Evolutionary conservation across 257 asterid species (phyloP).

Genomic region (Gentiana macrophylla): DNA sequence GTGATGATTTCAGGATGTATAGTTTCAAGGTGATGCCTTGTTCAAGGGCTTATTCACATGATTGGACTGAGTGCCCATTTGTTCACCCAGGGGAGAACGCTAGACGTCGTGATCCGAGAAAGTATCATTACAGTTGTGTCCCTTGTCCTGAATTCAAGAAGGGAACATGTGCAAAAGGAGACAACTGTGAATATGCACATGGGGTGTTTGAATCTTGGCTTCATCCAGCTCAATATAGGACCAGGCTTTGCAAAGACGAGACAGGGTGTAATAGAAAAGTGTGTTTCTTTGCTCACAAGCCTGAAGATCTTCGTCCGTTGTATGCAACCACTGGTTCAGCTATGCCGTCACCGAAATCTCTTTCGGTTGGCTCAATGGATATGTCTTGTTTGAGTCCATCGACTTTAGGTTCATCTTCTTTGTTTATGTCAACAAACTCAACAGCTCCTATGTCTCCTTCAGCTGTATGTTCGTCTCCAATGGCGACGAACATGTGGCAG

Average conservation of each 20-base stretch:
- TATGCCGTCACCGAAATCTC: conserved; percentile 66
- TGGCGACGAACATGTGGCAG: conserved; percentile 52
- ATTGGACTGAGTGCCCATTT: conserved; percentile 51
- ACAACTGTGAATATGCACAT: conserved; percentile 76
- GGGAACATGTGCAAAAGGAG: conserved; percentile 61
- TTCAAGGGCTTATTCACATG: conserved; percentile 49
- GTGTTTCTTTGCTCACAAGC: conserved; percentile 81
- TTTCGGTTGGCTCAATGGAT: conserved; percentile 31
- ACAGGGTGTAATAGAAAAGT: conserved; percentile 72
- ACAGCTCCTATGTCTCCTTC: conserved; percentile 63
- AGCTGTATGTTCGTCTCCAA: conserved; percentile 55
- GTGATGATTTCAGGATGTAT: conserved; percentile 46
- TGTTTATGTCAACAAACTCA: conserved; percentile 26
- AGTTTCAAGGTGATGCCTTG: conserved; percentile 51
- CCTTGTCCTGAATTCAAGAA: conserved; percentile 97
- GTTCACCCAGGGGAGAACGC: conserved; percentile 48
- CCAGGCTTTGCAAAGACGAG: conserved; percentile 89
- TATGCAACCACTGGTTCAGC: conserved; percentile 82
- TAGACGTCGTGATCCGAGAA: conserved; percentile 52
- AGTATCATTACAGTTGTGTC: conserved; percentile 57
- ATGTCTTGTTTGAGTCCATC: conserved; percentile 40
- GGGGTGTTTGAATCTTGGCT: conserved; percentile 97
- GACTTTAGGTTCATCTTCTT: conserved; percentile 35
- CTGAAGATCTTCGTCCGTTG: conserved; percentile 68
- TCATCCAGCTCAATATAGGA: conserved; percentile 87